Conservation (phyloP, 139 green algal species). For the Haematococcus lacustris region DNA sequence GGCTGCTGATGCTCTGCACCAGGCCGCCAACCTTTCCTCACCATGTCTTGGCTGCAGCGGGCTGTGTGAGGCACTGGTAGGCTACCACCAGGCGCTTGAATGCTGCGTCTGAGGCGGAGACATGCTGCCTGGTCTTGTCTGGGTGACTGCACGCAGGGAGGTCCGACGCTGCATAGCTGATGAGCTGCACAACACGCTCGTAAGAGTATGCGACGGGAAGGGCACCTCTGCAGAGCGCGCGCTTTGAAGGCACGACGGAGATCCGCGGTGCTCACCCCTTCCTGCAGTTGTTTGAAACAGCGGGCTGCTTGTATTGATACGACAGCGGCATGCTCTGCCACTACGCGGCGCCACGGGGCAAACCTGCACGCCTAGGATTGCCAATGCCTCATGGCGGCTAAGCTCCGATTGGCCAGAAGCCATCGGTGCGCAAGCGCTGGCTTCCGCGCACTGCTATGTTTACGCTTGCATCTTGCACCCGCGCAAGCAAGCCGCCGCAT, state of each 20-base stretch:
- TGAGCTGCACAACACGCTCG: background rate
- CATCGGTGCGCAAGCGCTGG: too few species aligned
- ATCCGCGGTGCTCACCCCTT: background rate
- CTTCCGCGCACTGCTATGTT: too few species aligned
- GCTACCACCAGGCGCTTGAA: constrained; percentile 10
- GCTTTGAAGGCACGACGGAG: background rate
- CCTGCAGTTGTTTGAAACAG: background rate
- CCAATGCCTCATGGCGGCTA: too few species aligned
- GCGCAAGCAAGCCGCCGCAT: too few species aligned
- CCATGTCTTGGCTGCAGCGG: too few species aligned
- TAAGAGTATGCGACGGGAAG: background rate
- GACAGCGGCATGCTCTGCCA: too few species aligned
- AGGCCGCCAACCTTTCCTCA: too few species aligned
- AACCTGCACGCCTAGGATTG: too few species aligned
- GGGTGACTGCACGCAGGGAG: constrained; percentile 2
- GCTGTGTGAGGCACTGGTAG: constrained; percentile 4
- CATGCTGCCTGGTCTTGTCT: constrained; percentile 3
- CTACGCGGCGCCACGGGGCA: too few species aligned
- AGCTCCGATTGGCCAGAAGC: too few species aligned
- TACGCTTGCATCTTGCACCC: too few species aligned
- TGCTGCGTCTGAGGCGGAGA: constrained; percentile 10
- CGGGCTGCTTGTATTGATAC: background rate
- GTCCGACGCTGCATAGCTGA: background rate
- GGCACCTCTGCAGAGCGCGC: background rate
- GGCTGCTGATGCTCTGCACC: too few species aligned